Percentiles rank a stretch among this genome's conserved stretches.
Conservation (phyloP, 2,329 filamentous ascomycete genomes). For the Alternaria conjuncta region DNA sequence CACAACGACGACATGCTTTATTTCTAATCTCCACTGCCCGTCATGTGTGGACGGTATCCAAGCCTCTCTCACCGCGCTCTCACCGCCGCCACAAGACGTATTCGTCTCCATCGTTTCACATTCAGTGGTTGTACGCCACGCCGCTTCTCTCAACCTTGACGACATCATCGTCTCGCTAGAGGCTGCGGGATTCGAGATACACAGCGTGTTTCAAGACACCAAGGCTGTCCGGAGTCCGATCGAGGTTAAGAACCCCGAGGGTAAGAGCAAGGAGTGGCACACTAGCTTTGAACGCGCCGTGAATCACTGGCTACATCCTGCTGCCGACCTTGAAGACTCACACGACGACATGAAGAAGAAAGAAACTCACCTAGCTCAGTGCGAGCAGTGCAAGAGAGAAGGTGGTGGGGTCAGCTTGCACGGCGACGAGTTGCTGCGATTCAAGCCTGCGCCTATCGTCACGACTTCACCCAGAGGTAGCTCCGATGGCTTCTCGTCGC, state of each 20-base stretch:
- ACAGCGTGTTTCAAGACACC: conserved; percentile 52
- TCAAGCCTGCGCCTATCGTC: conserved; percentile 23
- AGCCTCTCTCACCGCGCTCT: conserved; percentile 58
- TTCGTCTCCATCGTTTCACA: conserved; percentile 76
- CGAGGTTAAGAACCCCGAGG: conserved; percentile 19
- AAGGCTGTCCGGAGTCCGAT: conserved; percentile 18
- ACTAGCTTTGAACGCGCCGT: conserved; percentile 46
- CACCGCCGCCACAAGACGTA: conserved; percentile 62
- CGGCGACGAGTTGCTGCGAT: conserved; percentile 7
- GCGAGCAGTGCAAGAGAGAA: conserved; percentile 44
- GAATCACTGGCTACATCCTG: conserved; percentile 33
- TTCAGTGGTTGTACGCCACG: conserved; percentile 68
- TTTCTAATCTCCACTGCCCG: conserved; percentile 79
- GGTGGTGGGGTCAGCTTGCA: conserved; percentile 31
- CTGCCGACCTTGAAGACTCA: conserved; percentile 10
- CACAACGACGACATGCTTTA: conserved; percentile 64
- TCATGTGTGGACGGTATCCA: conserved; percentile 74
- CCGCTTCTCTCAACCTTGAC: conserved; percentile 49
- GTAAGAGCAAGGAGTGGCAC: conserved; percentile 37
- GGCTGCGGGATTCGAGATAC: conserved; percentile 65
- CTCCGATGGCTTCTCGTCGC: conserved; percentile 16
- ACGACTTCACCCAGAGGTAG: conserved; percentile 16
- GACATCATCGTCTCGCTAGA: conserved; percentile 57
- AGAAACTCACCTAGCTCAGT: conserved; percentile 41
- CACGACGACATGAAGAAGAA: conserved; percentile 38